Percentiles rank a stretch among this genome's conserved stretches.
Evolutionary conservation across 208 protist species (phyloP).

Genomic region (Acanthamoeba sp.): DNA sequence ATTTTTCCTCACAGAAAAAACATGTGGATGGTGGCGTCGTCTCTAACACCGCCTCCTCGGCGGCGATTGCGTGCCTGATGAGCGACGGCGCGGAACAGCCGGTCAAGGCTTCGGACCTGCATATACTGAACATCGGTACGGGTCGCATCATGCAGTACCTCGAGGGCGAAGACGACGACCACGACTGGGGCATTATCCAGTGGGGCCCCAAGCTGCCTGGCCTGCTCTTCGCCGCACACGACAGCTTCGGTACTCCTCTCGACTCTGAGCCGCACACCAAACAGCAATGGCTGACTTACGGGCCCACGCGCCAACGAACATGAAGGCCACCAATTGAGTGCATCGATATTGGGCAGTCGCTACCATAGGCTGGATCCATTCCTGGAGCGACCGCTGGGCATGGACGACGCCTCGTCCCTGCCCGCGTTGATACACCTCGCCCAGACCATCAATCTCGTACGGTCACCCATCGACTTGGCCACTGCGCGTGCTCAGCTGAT

Average conservation of each 20-base stretch:
- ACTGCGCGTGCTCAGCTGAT: background rate
- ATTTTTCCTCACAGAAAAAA: background rate
- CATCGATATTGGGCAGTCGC: background rate
- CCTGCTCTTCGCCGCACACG: conserved; percentile 44
- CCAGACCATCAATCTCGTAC: conserved; percentile 52
- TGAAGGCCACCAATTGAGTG: background rate
- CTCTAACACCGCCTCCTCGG: background rate
- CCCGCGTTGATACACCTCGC: conserved; percentile 23
- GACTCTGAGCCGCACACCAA: too few relatives aligned
- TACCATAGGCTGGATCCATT: conserved; percentile 51
- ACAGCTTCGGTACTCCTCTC: conserved; percentile 10
- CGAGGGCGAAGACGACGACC: conserved; percentile 51
- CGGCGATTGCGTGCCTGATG: conserved; percentile 11
- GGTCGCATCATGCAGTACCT: conserved; percentile 22
- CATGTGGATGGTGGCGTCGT: conserved; percentile 60
- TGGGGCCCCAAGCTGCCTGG: conserved; percentile 68
- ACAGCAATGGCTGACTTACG: background rate
- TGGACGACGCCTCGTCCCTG: conserved; percentile 48
- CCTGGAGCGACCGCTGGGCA: background rate
- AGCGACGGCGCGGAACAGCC: conserved; percentile 17
- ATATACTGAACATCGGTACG: conserved; percentile 2
- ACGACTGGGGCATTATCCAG: conserved; percentile 72
- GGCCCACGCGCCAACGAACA: background rate
- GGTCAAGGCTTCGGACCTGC: background rate
- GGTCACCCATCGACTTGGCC: background rate